Percentiles rank a stretch among this genome's conserved stretches.
phyloP scores from a whole-genome alignment of 1,284 basidiomycete genomes.

The Cerrena zonata region DNA sequence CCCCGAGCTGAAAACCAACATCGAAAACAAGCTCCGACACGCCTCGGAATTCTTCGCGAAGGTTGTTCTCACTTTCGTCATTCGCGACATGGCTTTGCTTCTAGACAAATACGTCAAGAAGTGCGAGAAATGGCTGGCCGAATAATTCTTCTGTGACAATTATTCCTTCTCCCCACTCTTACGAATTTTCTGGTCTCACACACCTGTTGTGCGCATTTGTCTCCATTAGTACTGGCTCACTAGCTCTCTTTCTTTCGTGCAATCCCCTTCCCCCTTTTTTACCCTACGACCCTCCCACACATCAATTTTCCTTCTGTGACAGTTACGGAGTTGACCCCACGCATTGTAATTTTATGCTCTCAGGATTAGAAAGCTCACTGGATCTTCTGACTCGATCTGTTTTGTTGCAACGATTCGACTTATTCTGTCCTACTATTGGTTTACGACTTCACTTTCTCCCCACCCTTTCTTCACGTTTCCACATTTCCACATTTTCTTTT shows the following conservation, averaged over 20 bases:
- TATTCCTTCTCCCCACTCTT: slow-evolving; percentile 1
- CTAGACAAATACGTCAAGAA: slow-evolving; percentile 90
- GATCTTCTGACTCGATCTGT: slow-evolving; percentile 21
- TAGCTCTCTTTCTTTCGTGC: not conserved
- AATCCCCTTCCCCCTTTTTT: not conserved
- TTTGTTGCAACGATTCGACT: not conserved
- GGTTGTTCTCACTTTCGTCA: slow-evolving; percentile 86
- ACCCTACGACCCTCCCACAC: no score
- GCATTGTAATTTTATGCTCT: slow-evolving; percentile 31
- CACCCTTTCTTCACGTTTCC: not conserved
- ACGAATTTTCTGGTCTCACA: not conserved
- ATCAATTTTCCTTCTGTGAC: slow-evolving; percentile 9
- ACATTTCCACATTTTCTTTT: not conserved
- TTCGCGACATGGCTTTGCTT: slow-evolving; percentile 77
- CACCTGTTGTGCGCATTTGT: slow-evolving; percentile 7
- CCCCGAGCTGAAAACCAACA: slow-evolving; percentile 51
- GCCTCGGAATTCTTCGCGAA: slow-evolving; percentile 87
- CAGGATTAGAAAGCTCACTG: slow-evolving; percentile 24
- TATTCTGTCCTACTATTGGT: not conserved
- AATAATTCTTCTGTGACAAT: slow-evolving; percentile 32
- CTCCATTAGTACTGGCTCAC: slow-evolving; percentile 1
- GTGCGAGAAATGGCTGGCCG: slow-evolving; percentile 82
- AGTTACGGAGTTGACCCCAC: slow-evolving; percentile 16
- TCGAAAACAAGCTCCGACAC: slow-evolving; percentile 74
- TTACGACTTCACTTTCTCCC: not conserved